A percentile compares a stretch with the other conserved stretches of the same genome.
These are phyloP conservation scores for Stephanodiscus triporus DNA, from an alignment of 108 stramenopile genomes.

Conservation along the genomic window DNA sequence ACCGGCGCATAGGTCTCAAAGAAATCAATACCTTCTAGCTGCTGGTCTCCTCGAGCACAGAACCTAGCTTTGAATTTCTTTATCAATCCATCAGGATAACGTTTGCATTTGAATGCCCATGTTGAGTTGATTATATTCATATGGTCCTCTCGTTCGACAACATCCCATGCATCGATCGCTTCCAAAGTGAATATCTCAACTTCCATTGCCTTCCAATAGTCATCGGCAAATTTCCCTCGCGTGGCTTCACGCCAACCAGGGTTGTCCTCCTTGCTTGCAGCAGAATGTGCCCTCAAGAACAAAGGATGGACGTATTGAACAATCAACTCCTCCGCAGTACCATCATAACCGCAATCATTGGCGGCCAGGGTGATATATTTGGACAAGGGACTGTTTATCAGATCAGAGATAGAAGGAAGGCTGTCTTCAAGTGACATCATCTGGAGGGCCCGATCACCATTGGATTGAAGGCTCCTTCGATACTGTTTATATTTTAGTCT, in stretches of 20 bases:
- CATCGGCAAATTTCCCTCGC: background rate
- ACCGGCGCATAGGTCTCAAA: conserved; percentile 57
- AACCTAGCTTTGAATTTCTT: conserved; percentile 64
- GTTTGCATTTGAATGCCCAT: conserved; percentile 47
- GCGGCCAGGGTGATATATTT: conserved; percentile 3
- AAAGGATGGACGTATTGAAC: conserved; percentile 1
- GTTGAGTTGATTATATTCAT: background rate
- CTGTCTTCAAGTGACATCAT: background rate
- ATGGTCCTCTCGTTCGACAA: background rate
- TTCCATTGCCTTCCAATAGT: conserved; percentile 2
- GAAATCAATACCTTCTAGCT: conserved; percentile 65
- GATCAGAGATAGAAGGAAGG: conserved; percentile 1
- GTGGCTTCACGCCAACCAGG: conserved; percentile 1
- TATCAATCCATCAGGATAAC: conserved; percentile 39
- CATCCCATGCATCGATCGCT: background rate
- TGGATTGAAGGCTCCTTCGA: conserved; percentile 1
- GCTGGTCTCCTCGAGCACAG: conserved; percentile 60
- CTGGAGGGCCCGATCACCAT: conserved; percentile 5
- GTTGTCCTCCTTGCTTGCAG: background rate
- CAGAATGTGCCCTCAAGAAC: background rate
- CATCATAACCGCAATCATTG: background rate
- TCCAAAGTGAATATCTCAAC: conserved; percentile 1
- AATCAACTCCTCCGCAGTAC: background rate
- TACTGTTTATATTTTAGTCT: conserved; percentile 3
- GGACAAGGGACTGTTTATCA: background rate